Conservation (phyloP, 805 yeast genomes). For the Yarrowia keelungensis region DNA sequence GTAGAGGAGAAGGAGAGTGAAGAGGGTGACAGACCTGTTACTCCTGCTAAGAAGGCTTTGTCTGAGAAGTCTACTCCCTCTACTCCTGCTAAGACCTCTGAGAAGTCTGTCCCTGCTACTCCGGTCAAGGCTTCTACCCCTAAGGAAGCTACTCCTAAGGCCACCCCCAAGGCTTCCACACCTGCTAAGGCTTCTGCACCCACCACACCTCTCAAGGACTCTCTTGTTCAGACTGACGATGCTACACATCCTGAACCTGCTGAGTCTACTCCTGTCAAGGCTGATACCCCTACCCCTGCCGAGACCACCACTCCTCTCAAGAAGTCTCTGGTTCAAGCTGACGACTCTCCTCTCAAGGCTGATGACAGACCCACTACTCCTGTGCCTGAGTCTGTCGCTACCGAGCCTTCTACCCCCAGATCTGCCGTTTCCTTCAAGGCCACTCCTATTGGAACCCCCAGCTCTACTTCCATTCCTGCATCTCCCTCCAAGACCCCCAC, state of each 20-base stretch:
- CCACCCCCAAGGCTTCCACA: background rate
- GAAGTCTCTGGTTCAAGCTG: slow-evolving; percentile 16
- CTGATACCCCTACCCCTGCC: background rate
- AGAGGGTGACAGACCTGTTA: background rate
- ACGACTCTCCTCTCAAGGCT: slow-evolving; percentile 4
- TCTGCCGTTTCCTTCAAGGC: background rate
- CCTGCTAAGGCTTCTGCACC: background rate
- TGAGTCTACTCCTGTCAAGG: slow-evolving; percentile 4
- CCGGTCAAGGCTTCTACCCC: background rate
- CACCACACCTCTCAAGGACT: background rate
- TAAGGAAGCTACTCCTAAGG: background rate
- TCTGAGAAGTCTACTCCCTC: background rate
- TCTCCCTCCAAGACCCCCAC: slow-evolving; percentile 27
- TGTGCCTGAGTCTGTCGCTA: background rate
- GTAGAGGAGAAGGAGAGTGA: slow-evolving; percentile 6
- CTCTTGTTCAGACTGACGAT: slow-evolving; percentile 13
- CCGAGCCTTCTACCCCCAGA: slow-evolving; percentile 6
- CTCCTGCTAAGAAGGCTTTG: background rate
- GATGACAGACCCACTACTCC: background rate
- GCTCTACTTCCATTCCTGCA: background rate
- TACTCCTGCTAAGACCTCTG: background rate
- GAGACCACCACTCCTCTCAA: slow-evolving; percentile 3
- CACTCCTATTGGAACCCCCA: slow-evolving; percentile 7
- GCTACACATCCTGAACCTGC: background rate
- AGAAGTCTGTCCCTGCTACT: background rate